Conservation (phyloP, 306 rosid genomes). For the Mimosa bimucronata region DNA sequence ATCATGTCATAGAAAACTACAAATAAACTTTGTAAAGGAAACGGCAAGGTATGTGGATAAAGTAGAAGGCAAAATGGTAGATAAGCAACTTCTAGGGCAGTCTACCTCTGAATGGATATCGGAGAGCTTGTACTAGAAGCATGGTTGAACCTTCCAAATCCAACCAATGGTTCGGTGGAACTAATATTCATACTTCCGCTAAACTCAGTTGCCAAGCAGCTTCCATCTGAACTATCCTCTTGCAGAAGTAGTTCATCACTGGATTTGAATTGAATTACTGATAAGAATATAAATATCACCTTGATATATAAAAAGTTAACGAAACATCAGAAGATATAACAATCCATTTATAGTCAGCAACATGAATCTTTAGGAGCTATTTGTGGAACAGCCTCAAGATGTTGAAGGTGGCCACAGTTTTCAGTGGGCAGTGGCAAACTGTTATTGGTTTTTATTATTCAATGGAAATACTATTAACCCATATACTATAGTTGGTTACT, state of each 20-base stretch:
- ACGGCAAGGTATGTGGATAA: conserved; percentile 28
- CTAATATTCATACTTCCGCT: conserved; percentile 71
- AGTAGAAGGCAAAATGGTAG: conserved; percentile 18
- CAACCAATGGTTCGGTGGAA: conserved; percentile 66
- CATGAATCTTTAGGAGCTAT: conserved; percentile 2
- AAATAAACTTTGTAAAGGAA: conserved; percentile 22
- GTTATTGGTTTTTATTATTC: not conserved
- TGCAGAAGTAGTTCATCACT: conserved; percentile 98
- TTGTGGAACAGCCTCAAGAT: not conserved
- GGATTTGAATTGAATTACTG: conserved; percentile 43
- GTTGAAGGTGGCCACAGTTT: not conserved
- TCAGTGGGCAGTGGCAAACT: not conserved
- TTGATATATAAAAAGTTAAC: conserved; percentile 16
- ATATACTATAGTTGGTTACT: not conserved
- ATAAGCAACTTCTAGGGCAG: conserved; percentile 14
- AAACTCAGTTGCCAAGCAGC: conserved; percentile 59
- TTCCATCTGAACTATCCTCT: conserved; percentile 78
- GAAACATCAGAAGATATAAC: not conserved
- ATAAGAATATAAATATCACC: conserved; percentile 38
- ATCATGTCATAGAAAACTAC: conserved; percentile 11
- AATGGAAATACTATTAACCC: not conserved
- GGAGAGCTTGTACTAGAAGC: conserved; percentile 54
- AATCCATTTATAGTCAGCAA: not conserved
- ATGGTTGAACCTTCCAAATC: conserved; percentile 64
- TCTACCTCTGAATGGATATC: conserved; percentile 68